phyloP scores from a whole-genome alignment of 1,284 basidiomycete genomes.

The Moniliella sp. region DNA sequence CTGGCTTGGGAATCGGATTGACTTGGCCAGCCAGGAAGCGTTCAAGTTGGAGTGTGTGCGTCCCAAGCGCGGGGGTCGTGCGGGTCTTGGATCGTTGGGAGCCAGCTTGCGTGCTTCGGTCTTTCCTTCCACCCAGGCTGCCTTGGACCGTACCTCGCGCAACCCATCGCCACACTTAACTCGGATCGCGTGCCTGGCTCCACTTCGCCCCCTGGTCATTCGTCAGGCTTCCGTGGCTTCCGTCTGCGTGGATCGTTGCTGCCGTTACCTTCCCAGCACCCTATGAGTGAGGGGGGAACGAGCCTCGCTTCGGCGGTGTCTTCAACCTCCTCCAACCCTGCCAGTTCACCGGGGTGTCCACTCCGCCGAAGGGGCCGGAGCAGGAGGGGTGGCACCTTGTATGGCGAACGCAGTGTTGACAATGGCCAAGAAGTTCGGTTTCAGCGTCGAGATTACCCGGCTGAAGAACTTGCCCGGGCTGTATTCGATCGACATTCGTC shows the following conservation, averaged over 20 bases:
- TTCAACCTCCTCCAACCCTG: too few relatives aligned
- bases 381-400: slow-evolving; percentile 4
- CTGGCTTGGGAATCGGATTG: slow-evolving; percentile 70
- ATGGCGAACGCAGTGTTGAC: slow-evolving; percentile 9
- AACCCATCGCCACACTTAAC: too few relatives aligned
- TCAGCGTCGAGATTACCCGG: slow-evolving; percentile 23
- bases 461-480: slow-evolving; percentile 27
- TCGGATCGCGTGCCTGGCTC: too few relatives aligned
- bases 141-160: slow-evolving; percentile 19
- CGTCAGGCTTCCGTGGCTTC: too few relatives aligned
- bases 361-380: slow-evolving; percentile 4
- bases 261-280: too few relatives aligned
- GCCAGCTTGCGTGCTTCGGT: slow-evolving; percentile 18
- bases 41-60: slow-evolving; percentile 30
- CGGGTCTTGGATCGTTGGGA: slow-evolving; percentile 15
- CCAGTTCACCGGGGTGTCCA: too few relatives aligned
- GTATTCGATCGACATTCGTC: slow-evolving; percentile 28
- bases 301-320: too few relatives aligned
- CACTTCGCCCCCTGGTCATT: too few relatives aligned
- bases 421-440: slow-evolving; percentile 31
- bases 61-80: slow-evolving; percentile 20
- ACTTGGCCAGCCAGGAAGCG: slow-evolving; percentile 57
- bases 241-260: too few relatives aligned
- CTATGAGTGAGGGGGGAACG: too few relatives aligned
- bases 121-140: slow-evolving; percentile 21